phyloP scores from a whole-genome alignment of 805 yeast genomes.

The Barnettozyma pratensis region DNA sequence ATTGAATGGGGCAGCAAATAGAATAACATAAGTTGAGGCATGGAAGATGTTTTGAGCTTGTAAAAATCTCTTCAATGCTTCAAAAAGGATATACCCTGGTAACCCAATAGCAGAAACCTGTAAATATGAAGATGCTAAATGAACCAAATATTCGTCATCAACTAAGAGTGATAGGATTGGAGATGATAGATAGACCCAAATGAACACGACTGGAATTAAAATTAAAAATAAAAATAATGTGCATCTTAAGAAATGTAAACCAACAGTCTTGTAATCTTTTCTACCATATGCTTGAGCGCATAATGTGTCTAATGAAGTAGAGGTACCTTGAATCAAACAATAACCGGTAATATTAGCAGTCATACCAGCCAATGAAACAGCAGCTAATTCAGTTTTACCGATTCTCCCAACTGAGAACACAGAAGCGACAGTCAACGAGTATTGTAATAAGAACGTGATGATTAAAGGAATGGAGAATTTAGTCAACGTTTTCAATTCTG shows the following conservation, averaged over 20 bases:
- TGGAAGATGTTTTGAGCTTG: conserved; percentile 78
- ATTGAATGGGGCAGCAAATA: conserved; percentile 71
- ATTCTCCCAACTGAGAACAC: conserved; percentile 73
- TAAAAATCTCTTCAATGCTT: conserved; percentile 65
- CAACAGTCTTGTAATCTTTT: conserved; percentile 57
- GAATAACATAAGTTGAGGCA: conserved; percentile 68
- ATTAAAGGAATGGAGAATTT: conserved; percentile 57
- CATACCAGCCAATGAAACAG: conserved; percentile 71
- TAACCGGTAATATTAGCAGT: conserved; percentile 73
- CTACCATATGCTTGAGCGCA: conserved; percentile 79
- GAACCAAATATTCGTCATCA: conserved; percentile 40
- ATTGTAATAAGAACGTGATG: conserved; percentile 63
- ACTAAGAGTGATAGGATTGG: conserved; percentile 40
- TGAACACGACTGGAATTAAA: conserved; percentile 46
- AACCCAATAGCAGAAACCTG: conserved; percentile 54
- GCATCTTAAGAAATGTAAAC: conserved; percentile 65
- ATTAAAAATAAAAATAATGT: conserved; percentile 51
- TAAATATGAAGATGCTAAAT: conserved; percentile 55
- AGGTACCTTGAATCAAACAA: conserved; percentile 69
- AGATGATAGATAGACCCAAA: conserved; percentile 60
- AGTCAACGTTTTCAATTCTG: conserved; percentile 37
- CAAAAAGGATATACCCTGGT: conserved; percentile 68
- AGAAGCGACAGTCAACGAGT: conserved; percentile 70
- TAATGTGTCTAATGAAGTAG: conserved; percentile 74
- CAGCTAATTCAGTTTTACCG: conserved; percentile 68